A percentile compares a stretch with the other conserved stretches of the same genome.
These are phyloP conservation scores for Russula griseocarnosa DNA, from an alignment of 768 basidiomycete species.

Conservation along the genomic window DNA sequence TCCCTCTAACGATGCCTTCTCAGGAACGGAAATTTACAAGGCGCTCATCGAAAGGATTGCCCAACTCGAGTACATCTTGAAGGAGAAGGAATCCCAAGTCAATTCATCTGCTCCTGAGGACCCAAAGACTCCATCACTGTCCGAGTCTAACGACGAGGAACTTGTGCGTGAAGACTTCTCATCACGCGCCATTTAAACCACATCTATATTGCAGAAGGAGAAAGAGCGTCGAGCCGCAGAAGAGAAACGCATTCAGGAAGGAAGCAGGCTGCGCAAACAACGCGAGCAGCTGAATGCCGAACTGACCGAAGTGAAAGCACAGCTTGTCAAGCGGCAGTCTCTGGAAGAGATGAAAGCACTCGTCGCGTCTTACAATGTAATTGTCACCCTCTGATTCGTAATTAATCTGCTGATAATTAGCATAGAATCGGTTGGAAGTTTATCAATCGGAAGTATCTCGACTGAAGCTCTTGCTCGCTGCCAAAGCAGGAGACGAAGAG, in stretches of 20 bases:
- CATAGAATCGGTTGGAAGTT: constrained; percentile 66
- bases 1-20: constrained; percentile 20
- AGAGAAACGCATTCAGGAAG: constrained; percentile 25
- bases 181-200: not conserved
- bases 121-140: not conserved
- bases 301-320: constrained; percentile 26
- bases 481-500: constrained; percentile 64
- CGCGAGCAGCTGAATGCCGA: constrained; percentile 27
- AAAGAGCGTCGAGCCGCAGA: constrained; percentile 22
- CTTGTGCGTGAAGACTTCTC: constrained; percentile 6
- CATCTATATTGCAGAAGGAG: constrained; percentile 5
- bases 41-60: constrained; percentile 13
- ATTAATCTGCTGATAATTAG: not conserved
- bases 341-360: constrained; percentile 22
- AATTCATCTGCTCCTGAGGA: constrained; percentile 11
- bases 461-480: constrained; percentile 73
- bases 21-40: constrained; percentile 22
- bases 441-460: constrained; percentile 70
- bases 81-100: constrained; percentile 21
- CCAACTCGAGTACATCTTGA: constrained; percentile 20
- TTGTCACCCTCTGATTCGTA: not conserved
- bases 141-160: constrained; percentile 20
- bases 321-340: constrained; percentile 25
- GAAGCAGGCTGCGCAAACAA: constrained; percentile 24
- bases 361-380: constrained; percentile 20